Evolutionary conservation across 768 basidiomycete species (phyloP).

Genomic region (Mycena sanguinolenta): DNA sequence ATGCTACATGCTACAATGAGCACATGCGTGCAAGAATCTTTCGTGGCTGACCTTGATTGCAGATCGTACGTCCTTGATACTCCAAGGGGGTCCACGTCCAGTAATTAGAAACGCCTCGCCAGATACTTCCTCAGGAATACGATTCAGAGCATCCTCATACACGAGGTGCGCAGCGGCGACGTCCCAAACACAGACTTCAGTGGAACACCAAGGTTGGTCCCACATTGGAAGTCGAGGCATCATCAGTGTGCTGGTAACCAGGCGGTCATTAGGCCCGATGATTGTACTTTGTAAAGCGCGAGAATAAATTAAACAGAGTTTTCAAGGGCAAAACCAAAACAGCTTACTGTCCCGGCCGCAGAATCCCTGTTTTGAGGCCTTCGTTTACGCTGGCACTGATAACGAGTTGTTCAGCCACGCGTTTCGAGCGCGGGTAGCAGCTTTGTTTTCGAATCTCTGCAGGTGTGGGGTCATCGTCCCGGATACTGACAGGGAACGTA

Average conservation of each 20-base stretch:
- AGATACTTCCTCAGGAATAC: slow-evolving; percentile 41
- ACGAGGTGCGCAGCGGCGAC: slow-evolving; percentile 51
- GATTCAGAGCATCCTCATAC: slow-evolving; percentile 46
- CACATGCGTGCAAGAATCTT: not conserved
- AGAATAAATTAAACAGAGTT: slow-evolving; percentile 1
- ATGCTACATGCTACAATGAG: slow-evolving; percentile 38
- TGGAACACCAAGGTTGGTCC: slow-evolving; percentile 47
- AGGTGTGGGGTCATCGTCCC: slow-evolving; percentile 64
- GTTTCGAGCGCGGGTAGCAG: slow-evolving; percentile 70
- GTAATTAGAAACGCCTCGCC: slow-evolving; percentile 53
- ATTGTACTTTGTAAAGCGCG: slow-evolving; percentile 43
- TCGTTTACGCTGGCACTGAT: slow-evolving; percentile 63
- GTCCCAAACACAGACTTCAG: slow-evolving; percentile 52
- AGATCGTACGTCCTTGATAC: slow-evolving; percentile 43
- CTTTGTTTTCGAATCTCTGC: slow-evolving; percentile 52
- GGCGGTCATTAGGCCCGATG: slow-evolving; percentile 49
- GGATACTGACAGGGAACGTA: slow-evolving; percentile 43
- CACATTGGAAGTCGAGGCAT: slow-evolving; percentile 48
- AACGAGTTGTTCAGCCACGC: slow-evolving; percentile 65
- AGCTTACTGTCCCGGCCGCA: slow-evolving; percentile 50
- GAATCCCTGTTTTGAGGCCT: slow-evolving; percentile 58
- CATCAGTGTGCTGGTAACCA: slow-evolving; percentile 47
- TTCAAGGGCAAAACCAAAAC: not conserved
- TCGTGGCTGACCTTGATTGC: slow-evolving; percentile 46
- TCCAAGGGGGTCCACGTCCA: slow-evolving; percentile 49